Conservation (phyloP, 106 monocot species). For the Allium cepa region DNA sequence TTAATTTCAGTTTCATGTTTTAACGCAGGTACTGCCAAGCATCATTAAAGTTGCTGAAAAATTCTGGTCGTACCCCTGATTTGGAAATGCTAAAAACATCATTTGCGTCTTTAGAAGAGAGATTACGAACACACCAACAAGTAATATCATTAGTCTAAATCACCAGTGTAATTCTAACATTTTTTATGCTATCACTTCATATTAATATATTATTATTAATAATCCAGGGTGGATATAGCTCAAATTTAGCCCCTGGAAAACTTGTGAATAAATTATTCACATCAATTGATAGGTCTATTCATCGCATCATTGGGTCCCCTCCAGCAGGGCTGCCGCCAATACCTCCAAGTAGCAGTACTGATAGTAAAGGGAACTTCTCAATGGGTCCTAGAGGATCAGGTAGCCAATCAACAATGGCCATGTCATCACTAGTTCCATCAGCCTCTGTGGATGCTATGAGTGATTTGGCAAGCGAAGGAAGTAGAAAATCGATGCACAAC, state of each 20-base stretch:
- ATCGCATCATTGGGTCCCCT: slow-evolving; percentile 86
- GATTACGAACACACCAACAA: slow-evolving; percentile 82
- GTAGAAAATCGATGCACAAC: slow-evolving; percentile 42
- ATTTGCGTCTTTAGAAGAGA: slow-evolving; percentile 81
- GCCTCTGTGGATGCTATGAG: slow-evolving; percentile 74
- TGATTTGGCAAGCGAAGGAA: slow-evolving; percentile 44
- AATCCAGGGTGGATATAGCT: slow-evolving; percentile 72
- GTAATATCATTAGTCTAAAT: slow-evolving; percentile 17
- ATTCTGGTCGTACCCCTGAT: slow-evolving; percentile 66
- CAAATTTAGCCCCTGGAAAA: slow-evolving; percentile 78
- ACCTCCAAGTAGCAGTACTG: slow-evolving; percentile 23
- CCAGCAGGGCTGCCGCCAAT: slow-evolving; percentile 50
- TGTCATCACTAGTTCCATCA: slow-evolving; percentile 76
- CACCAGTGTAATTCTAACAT: background rate
- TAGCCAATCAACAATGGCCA: slow-evolving; percentile 67
- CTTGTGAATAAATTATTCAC: slow-evolving; percentile 82
- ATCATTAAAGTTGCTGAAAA: slow-evolving; percentile 66
- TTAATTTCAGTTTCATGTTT: slow-evolving; percentile 6
- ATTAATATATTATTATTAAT: slow-evolving; percentile 1
- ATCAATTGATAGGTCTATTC: slow-evolving; percentile 78
- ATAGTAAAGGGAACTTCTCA: slow-evolving; percentile 26
- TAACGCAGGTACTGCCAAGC: slow-evolving; percentile 87
- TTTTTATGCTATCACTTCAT: background rate
- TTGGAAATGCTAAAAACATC: slow-evolving; percentile 70
- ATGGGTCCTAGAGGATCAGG: slow-evolving; percentile 36